Conservation (phyloP, 1,139 yeast genomes). For the Yamadazyma membranifaciens region DNA sequence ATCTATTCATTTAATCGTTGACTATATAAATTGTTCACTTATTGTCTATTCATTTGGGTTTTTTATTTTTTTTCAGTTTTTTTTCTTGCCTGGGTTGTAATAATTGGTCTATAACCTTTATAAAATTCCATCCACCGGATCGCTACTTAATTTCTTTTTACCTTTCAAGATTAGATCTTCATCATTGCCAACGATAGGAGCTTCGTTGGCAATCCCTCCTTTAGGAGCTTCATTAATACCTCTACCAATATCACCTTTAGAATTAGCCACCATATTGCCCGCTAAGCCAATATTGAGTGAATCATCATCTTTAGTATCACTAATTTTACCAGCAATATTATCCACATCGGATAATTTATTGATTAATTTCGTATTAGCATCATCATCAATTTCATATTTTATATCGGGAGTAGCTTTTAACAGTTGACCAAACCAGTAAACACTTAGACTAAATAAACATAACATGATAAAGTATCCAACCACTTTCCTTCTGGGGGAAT, state of each 20-base stretch:
- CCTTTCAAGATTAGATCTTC: slow-evolving; percentile 31
- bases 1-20: too few relatives aligned
- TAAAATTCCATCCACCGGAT: slow-evolving; percentile 3
- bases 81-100: too few relatives aligned
- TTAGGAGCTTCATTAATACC: slow-evolving; percentile 50
- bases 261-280: slow-evolving; percentile 38
- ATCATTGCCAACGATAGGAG: slow-evolving; percentile 44
- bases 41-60: too few relatives aligned
- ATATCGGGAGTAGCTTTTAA: slow-evolving; percentile 29
- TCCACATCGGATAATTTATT: slow-evolving; percentile 15
- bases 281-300: slow-evolving; percentile 36
- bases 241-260: slow-evolving; percentile 43
- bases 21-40: too few relatives aligned
- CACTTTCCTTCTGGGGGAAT: slow-evolving; percentile 36
- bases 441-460: slow-evolving; percentile 33
- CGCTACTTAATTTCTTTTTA: slow-evolving; percentile 8
- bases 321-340: slow-evolving; percentile 18
- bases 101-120: too few relatives aligned
- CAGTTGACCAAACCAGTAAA: slow-evolving; percentile 39
- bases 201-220: slow-evolving; percentile 51
- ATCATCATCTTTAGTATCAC: slow-evolving; percentile 30
- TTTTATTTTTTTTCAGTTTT: too few relatives aligned
- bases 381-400: slow-evolving; percentile 26
- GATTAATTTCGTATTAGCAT: slow-evolving; percentile 11
- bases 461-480: slow-evolving; percentile 40